Conservation (phyloP, 139 green algal genomes). For the Chlamydomonas sp. region DNA sequence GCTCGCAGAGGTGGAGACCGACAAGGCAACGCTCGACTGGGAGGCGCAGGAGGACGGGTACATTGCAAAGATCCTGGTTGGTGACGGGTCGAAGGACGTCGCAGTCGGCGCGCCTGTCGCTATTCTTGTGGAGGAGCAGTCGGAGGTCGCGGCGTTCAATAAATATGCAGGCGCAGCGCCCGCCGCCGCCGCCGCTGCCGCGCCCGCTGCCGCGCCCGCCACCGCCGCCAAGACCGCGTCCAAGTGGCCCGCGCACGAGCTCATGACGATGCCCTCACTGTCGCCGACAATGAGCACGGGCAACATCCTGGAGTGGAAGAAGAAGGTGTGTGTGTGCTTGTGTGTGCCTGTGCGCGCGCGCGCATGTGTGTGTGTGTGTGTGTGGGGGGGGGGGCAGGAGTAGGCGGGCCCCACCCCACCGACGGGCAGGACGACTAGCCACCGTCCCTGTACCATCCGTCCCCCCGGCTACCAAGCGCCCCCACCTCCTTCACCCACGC, state of each 20-base stretch:
- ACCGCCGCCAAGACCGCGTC: neutral
- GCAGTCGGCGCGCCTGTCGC: constrained; percentile 49
- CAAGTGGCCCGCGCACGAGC: too few species aligned
- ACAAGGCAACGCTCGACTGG: constrained; percentile 83
- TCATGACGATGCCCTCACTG: constrained; percentile 82
- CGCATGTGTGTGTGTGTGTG: too few species aligned
- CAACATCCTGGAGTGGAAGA: constrained; percentile 89
- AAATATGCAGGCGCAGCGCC: constrained; percentile 14
- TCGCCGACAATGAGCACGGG: constrained; percentile 90
- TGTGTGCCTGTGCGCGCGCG: too few species aligned
- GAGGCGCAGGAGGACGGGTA: constrained; percentile 67
- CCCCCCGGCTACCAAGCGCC: too few species aligned
- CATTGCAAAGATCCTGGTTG: constrained; percentile 53
- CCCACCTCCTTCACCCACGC: too few species aligned
- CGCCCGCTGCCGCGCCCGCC: constrained; percentile 7
- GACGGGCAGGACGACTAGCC: too few species aligned
- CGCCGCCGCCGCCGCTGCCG: neutral
- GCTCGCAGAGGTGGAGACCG: constrained; percentile 87
- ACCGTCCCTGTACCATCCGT: too few species aligned
- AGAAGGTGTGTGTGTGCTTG: constrained; percentile 61
- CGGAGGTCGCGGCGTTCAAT: constrained; percentile 64
- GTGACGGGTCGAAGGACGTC: constrained; percentile 49
- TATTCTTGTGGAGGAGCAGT: constrained; percentile 72
- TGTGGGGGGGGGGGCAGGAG: too few species aligned
- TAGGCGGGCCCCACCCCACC: too few species aligned